Evolutionary conservation across 116 monocot species (phyloP).

Genomic region (Zostera marina): DNA sequence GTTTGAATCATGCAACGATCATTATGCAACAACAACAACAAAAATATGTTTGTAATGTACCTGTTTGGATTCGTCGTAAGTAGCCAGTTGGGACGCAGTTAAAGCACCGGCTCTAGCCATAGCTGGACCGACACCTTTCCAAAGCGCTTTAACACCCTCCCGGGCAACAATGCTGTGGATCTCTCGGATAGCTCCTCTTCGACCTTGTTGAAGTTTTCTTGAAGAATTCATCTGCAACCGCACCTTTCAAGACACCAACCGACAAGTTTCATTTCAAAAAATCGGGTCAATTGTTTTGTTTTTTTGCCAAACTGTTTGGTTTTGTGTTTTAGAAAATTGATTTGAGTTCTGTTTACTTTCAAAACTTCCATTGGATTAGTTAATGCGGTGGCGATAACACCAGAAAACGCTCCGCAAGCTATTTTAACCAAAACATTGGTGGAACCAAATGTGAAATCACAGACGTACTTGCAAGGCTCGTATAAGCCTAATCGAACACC

Average conservation of each 20-base stretch:
- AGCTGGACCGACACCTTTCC: conserved; percentile 98
- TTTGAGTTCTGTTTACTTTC: conserved; percentile 32
- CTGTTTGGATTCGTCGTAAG: conserved; percentile 98
- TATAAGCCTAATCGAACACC: conserved; percentile 87
- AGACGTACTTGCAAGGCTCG: conserved; percentile 73
- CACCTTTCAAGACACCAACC: conserved; percentile 29
- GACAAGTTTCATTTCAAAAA: too few relatives aligned
- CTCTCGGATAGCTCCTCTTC: conserved; percentile 33
- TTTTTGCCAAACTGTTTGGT: too few relatives aligned
- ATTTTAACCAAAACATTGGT: conserved; percentile 72
- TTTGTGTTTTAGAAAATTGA: too few relatives aligned
- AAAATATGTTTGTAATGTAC: conserved; percentile 13
- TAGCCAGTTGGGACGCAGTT: conserved; percentile 87
- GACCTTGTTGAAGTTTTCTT: conserved; percentile 11
- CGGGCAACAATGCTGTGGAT: conserved; percentile 33
- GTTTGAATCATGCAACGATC: too few relatives aligned
- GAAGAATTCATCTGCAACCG: conserved; percentile 61
- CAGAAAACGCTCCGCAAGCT: conserved; percentile 84
- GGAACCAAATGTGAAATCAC: conserved; percentile 55
- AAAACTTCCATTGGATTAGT: conserved; percentile 90
- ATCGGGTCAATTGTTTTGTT: too few relatives aligned
- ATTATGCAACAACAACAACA: background rate
- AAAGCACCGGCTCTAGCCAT: conserved; percentile 78
- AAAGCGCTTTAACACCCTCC: conserved; percentile 63
- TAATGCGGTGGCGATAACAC: conserved; percentile 68